These are phyloP conservation scores for Simplicillium aogashimaense DNA, from an alignment of 2,329 filamentous ascomycete species.

Conservation along the genomic window DNA sequence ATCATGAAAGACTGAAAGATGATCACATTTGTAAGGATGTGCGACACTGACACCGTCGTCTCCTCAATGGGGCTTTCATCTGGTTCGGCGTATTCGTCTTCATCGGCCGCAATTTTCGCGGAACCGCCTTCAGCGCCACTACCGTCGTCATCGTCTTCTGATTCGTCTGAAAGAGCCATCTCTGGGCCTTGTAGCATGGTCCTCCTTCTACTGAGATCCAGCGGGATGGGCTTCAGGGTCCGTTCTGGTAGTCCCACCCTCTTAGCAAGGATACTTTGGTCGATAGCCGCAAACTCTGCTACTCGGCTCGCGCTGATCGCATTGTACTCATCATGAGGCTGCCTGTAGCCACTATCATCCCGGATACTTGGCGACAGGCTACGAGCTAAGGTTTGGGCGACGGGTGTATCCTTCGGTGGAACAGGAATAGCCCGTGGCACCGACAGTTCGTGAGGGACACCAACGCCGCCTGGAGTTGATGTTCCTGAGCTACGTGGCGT, in stretches of 20 bases:
- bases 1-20: constrained; percentile 72
- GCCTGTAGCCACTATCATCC: constrained; percentile 10
- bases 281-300: constrained; percentile 52
- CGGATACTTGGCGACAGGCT: constrained; percentile 30
- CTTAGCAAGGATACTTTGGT: constrained; percentile 49
- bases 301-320: constrained; percentile 36
- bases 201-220: constrained; percentile 22
- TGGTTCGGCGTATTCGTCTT: constrained; percentile 14
- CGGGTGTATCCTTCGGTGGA: constrained; percentile 28
- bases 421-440: constrained; percentile 21
- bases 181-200: constrained; percentile 4
- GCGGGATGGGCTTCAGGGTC: constrained; percentile 34
- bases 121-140: constrained; percentile 9
- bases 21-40: constrained; percentile 70
- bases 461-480: constrained; percentile 17
- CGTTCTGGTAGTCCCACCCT: constrained; percentile 38
- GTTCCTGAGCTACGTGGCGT: constrained; percentile 17
- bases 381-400: constrained; percentile 18
- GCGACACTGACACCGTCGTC: constrained; percentile 57
- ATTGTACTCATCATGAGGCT: constrained; percentile 19
- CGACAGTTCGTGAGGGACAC: constrained; percentile 14
- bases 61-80: constrained; percentile 11
- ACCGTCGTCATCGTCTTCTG: constrained; percentile 11
- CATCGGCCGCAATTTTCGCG: constrained; percentile 13
- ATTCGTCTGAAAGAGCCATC: constrained; percentile 8